Percentiles rank a stretch among this genome's conserved stretches.
Evolutionary conservation across 352 stramenopile genomes (phyloP).

Genomic region (Pythium biforme): DNA sequence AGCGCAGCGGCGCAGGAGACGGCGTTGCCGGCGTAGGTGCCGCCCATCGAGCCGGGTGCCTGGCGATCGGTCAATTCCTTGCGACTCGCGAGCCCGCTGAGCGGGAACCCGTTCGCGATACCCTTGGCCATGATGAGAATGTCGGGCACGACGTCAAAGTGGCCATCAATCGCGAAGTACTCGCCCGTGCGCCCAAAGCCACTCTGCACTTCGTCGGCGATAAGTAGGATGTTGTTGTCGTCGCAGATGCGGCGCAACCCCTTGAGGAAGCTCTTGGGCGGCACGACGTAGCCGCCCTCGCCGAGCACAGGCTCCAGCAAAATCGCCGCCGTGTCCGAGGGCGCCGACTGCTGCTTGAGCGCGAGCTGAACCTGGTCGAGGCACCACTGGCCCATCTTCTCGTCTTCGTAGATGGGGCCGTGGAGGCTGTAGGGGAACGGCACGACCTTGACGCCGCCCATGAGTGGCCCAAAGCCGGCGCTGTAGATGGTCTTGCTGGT

Average conservation of each 20-base stretch:
- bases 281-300: slow-evolving; percentile 91
- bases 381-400: slow-evolving; percentile 66
- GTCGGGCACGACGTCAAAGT: slow-evolving; percentile 86
- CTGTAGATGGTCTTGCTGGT: slow-evolving; percentile 90
- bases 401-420: slow-evolving; percentile 78
- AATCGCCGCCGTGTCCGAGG: slow-evolving; percentile 87
- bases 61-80: slow-evolving; percentile 83
- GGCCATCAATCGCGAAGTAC: slow-evolving; percentile 86
- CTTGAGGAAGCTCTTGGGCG: slow-evolving; percentile 91
- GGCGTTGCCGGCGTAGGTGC: slow-evolving; percentile 92
- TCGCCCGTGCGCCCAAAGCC: slow-evolving; percentile 87
- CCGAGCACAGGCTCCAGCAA: slow-evolving; percentile 91
- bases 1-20: slow-evolving; percentile 91
- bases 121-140: slow-evolving; percentile 94
- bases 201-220: slow-evolving; percentile 92
- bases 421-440: slow-evolving; percentile 89
- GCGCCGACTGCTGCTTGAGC: slow-evolving; percentile 90
- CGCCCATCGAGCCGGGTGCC: slow-evolving; percentile 89
- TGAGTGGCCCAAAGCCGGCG: slow-evolving; percentile 81
- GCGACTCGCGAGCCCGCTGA: slow-evolving; percentile 87
- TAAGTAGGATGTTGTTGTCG: slow-evolving; percentile 91
- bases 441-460: slow-evolving; percentile 80
- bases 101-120: slow-evolving; percentile 90
- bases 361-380: slow-evolving; percentile 84
- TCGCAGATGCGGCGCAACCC: slow-evolving; percentile 89